Percentiles rank a stretch among this genome's conserved stretches.
phyloP scores from a whole-genome alignment of 2,329 filamentous ascomycete genomes.

The Aureobasidium melanogenum region DNA sequence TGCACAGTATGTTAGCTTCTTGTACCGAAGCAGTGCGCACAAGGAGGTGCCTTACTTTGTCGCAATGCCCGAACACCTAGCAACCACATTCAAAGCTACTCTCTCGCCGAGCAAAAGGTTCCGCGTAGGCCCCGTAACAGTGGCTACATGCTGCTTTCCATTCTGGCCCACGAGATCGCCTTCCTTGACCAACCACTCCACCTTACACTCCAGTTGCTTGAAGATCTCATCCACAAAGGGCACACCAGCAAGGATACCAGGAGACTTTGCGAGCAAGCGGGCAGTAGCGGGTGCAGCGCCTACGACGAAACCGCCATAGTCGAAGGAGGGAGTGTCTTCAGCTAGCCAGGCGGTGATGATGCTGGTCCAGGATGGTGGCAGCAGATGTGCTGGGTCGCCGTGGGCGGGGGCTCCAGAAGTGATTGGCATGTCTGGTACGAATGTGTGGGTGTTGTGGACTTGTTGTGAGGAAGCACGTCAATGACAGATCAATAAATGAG shows the following conservation, averaged over 20 bases:
- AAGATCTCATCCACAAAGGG: slow-evolving; percentile 97
- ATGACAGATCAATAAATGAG: neutral
- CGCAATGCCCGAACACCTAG: slow-evolving; percentile 85
- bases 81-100: slow-evolving; percentile 83
- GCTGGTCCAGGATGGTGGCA: slow-evolving; percentile 77
- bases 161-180: slow-evolving; percentile 57
- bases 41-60: slow-evolving; percentile 38
- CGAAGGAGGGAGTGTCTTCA: slow-evolving; percentile 92
- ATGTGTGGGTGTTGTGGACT: neutral
- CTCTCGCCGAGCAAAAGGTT: slow-evolving; percentile 84
- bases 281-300: slow-evolving; percentile 52
- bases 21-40: neutral
- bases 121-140: slow-evolving; percentile 74
- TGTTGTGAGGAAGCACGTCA: neutral
- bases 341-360: slow-evolving; percentile 78
- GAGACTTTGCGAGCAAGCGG: slow-evolving; percentile 46
- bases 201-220: slow-evolving; percentile 75
- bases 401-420: slow-evolving; percentile 47
- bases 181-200: slow-evolving; percentile 79
- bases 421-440: slow-evolving; percentile 21
- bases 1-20: neutral
- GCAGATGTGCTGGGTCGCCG: slow-evolving; percentile 60
- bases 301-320: slow-evolving; percentile 96
- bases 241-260: slow-evolving; percentile 79
- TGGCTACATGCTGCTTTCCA: slow-evolving; percentile 60